These are phyloP conservation scores for Dysphania ambrosioides DNA, from an alignment of 148 eudicot species.

Conservation along the genomic window DNA sequence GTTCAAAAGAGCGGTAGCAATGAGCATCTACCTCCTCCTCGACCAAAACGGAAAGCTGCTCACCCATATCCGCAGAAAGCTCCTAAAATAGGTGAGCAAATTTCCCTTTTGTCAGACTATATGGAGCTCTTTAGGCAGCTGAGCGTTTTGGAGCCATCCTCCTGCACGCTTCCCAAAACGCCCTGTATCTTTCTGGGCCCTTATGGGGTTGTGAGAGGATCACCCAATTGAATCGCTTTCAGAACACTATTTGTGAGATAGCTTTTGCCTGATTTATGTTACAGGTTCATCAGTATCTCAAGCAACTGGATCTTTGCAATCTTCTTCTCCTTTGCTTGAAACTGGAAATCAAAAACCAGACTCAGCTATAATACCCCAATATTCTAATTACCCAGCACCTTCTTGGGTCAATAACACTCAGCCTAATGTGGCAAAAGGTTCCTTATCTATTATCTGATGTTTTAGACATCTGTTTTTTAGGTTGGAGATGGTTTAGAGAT, in stretches of 20 bases:
- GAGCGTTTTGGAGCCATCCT: neutral
- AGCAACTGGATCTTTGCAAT: slow-evolving; percentile 37
- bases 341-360: slow-evolving; percentile 44
- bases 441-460: neutral
- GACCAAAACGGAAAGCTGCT: slow-evolving; percentile 96
- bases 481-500: too few relatives aligned
- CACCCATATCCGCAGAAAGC: slow-evolving; percentile 99
- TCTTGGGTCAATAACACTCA: slow-evolving; percentile 47
- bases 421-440: slow-evolving; percentile 49
- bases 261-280: slow-evolving; percentile 16
- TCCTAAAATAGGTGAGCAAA: slow-evolving; percentile 61
- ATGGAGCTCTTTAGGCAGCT: neutral
- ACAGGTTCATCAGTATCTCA: slow-evolving; percentile 46
- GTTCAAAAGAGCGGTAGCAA: slow-evolving; percentile 88
- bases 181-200: too few relatives aligned
- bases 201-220: too few relatives aligned
- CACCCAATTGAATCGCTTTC: too few relatives aligned
- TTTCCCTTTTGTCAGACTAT: neutral
- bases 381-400: slow-evolving; percentile 43
- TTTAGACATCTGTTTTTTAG: too few relatives aligned
- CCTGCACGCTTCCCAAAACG: neutral
- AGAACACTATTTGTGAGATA: neutral
- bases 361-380: slow-evolving; percentile 33
- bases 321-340: slow-evolving; percentile 41
- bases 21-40: slow-evolving; percentile 97